Base-by-base conservation (phyloP, 2,329 filamentous ascomycete species). In the Escovopsis sp. region DNA sequence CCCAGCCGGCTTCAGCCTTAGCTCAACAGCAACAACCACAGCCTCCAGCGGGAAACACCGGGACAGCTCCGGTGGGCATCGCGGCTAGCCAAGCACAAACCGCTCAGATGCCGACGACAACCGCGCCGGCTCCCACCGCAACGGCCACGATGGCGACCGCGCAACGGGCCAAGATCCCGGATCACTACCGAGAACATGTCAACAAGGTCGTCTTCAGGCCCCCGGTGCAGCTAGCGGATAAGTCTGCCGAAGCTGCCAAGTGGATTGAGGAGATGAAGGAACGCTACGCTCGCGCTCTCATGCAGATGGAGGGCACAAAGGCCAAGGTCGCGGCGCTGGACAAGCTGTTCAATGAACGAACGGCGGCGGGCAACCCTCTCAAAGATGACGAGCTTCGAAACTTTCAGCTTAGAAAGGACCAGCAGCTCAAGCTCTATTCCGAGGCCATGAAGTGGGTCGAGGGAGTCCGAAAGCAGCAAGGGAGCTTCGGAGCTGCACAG, bases 371-470 rank as follows among this genome's bases (percentile, higher is more conserved):
- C 3, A 60, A 58, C 15, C 52, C 60, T 0, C 48, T 70, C 11
- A 58, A 55, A 4, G 51, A 64, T 1, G 66, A 70, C 3, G 67
- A 72, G 34, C 46, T 61, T 23, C 63, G 61, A 37, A 55, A 60
- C 17, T 54, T 60, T 11, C 56, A 62, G 28, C 54, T 63, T 2
- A 57, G 59, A 28, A 64, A 61, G 39, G 63, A 63, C 2, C 50
- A 56, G 13, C 50, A 62, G 10, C 50, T 61, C 13, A 71, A 68
- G 41, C 41, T 54, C 8, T 59, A 69, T 40, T 48, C 48, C 0
- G 64, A 70, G 2, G 65, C 66, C 0, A 57, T 63, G 17, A 58
- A 54, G 15, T 70, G 65, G 44, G 60, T 70, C 3, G 62, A 65
- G 12, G 50, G 43, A 5, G 62, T 71, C 29, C 55, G 67, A 4